Evolutionary conservation across 2,329 filamentous ascomycete species (phyloP).

Genomic region (Hymenoscyphus salicellus): DNA sequence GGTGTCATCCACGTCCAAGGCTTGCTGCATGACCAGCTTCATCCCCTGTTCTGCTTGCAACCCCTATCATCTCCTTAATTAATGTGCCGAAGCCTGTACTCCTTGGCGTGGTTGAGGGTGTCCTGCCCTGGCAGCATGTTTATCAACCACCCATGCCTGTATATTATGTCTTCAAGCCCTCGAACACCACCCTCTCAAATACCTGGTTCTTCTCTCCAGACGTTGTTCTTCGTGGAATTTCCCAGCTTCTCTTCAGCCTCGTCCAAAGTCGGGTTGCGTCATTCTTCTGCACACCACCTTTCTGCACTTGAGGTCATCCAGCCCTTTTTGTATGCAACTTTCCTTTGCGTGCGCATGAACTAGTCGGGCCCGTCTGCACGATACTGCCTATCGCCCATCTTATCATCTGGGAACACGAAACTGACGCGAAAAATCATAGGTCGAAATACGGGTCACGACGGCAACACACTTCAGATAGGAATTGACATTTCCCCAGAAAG

Average conservation of each 20-base stretch:
- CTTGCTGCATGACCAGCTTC: constrained; percentile 32
- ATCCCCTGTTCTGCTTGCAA: constrained; percentile 26
- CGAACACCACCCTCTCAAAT: constrained; percentile 22
- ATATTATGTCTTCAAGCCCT: constrained; percentile 34
- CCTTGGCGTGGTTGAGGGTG: constrained; percentile 17
- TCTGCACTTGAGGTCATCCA: constrained; percentile 15
- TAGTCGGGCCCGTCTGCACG: constrained; percentile 20
- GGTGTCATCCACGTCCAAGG: constrained; percentile 29
- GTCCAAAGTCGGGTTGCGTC: constrained; percentile 24
- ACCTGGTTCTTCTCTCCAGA: constrained; percentile 30
- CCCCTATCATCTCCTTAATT: constrained; percentile 30
- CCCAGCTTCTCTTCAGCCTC: constrained; percentile 24
- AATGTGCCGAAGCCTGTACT: constrained; percentile 31
- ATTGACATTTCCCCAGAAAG: constrained; percentile 8
- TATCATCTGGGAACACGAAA: constrained; percentile 14
- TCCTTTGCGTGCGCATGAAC: constrained; percentile 22
- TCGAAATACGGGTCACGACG: not conserved
- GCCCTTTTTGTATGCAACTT: constrained; percentile 26
- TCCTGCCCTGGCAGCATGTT: constrained; percentile 20
- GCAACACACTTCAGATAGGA: not conserved
- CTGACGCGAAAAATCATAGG: constrained; percentile 18
- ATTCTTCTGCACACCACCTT: constrained; percentile 21
- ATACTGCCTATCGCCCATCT: constrained; percentile 17
- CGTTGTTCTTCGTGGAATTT: constrained; percentile 25
- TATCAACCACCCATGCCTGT: constrained; percentile 35